phyloP scores from a whole-genome alignment of 2,329 filamentous ascomycete genomes.

The Aspergillus quadricinctus region DNA sequence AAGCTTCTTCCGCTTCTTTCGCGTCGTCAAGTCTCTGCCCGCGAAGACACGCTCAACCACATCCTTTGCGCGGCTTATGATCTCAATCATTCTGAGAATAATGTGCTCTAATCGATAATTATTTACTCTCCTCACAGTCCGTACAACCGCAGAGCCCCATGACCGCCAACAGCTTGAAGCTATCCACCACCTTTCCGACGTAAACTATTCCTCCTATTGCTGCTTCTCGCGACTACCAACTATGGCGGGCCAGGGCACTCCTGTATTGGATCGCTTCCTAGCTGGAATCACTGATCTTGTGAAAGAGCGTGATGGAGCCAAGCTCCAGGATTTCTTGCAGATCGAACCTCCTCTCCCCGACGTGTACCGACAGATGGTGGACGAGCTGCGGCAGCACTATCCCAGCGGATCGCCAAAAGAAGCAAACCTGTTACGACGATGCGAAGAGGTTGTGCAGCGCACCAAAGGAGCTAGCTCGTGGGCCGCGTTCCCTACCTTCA shows the following conservation, averaged over 20 bases:
- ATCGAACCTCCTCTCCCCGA: slow-evolving; percentile 68
- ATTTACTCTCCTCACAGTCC: background rate
- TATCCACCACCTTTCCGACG: background rate
- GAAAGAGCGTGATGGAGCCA: slow-evolving; percentile 58
- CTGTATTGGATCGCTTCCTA: slow-evolving; percentile 66
- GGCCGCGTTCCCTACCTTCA: slow-evolving; percentile 72
- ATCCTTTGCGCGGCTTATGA: background rate
- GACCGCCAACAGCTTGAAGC: background rate
- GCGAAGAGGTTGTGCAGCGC: slow-evolving; percentile 61
- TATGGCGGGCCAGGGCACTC: slow-evolving; percentile 44
- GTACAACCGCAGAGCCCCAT: background rate
- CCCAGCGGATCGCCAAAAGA: slow-evolving; percentile 46
- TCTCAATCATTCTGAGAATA: background rate
- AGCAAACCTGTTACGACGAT: slow-evolving; percentile 54
- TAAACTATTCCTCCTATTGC: background rate
- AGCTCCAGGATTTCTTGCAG: slow-evolving; percentile 65
- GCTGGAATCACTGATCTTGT: slow-evolving; percentile 60
- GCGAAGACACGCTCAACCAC: background rate
- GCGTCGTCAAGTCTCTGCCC: background rate
- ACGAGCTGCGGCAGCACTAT: slow-evolving; percentile 61
- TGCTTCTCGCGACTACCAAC: background rate
- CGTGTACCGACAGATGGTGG: slow-evolving; percentile 63
- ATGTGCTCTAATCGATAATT: background rate
- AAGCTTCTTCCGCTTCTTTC: background rate
- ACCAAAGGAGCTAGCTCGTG: slow-evolving; percentile 64